Evolutionary conservation across 225 moss, liverwort and hornwort genomes (phyloP), one percentile per base, ranked within the genome.

Genomic region (Ulota crispa): DNA sequence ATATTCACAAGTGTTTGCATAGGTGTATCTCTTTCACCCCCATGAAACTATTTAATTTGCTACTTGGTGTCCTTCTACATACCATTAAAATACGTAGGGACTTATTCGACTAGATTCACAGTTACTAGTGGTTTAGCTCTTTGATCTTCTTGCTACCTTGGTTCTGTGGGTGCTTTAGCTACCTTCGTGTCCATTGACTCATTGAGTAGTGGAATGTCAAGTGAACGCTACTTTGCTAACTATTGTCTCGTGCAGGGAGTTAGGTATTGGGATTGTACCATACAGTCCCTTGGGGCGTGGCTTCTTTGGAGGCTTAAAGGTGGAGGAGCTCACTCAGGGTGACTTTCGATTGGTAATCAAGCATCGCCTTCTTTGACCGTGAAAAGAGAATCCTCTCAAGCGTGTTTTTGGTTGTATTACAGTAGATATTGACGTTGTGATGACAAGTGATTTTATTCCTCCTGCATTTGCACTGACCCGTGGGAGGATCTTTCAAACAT

Each of bases 241-340:
- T 4, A 1, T 41, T 66, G 47, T 42, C 52, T 75, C 23, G 20
- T 78, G 82, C 77, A 91, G 90, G 74, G 88, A 91, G 77, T 84
- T 91, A 2, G 90, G 88, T 1, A 91, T 88, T 80, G 90, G 84
- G 5, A 81, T 91, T 67, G 88, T 91, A 54, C 82, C 88, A 30
- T 91, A 91, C 70, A 86, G 90, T 84, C 90, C 90, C 11, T 64
- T 88, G 42, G 90, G 90, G 8, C 86, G 88, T 36, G 90, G 90
- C 54, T 91, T 91, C 82, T 67, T 91, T n/a, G 88, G 65, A 66
- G 88, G 88, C 54, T 47, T 82, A 0, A 88, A 88, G 79, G 24
- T 76, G 0, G 88, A 81, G 66, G 84, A 84, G 0, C 88, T 88
- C 7, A 21, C 26, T 13, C 59, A 24, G 13, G 53, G 16, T 32